Base-by-base conservation (phyloP, 1,139 yeast genomes). In the Starmera stellimalicola region DNA sequence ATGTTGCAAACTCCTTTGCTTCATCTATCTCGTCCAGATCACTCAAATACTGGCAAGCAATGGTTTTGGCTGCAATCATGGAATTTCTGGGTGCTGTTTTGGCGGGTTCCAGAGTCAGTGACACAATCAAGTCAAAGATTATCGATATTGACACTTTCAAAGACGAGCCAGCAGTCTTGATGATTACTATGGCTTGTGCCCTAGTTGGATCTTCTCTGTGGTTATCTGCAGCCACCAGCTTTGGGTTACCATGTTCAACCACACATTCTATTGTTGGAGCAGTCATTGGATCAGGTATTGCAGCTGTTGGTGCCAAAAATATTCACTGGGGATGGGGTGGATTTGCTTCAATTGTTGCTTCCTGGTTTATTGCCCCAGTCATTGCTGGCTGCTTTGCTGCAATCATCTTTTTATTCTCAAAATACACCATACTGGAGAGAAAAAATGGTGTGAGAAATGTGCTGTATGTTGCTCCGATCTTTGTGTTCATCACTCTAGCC, bases 251-350 rank as follows among this genome's bases (percentile, higher is more conserved):
- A 18, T 87, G 77, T 32, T 79, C 88, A 12, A 77, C 88, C 22
- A 80, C 91, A 16, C 88, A 80, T 50, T 76, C 87, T 10, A 77
- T 80, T 46, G 82, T 80, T 33, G 91, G 88, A 51, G 88, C 77
- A 25, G 69, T 77, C 33, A 77, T 79, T 42, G 91, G 93, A 42
- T 68, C 82, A 14, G 78, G 84, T 38, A 70, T 81, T 50, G 93
- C 88, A 32, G 78, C 88, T 19, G 58, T 50, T 33, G 64, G 65
- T 29, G 76, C 72, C 28, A 50, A 57, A 3, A 63, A 71, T 39
- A 69, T 80, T 39, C 60, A 57, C 38, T 80, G 91, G 93, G 88
- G 85, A 17, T 80, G 91, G 91, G 40, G 45, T 15, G 87, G 87
- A 28, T 79, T 80, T 39, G 54, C 82, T 2, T 80, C 77, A 55